These are phyloP conservation scores for Aspergillus udagawae DNA, from an alignment of 2,329 filamentous ascomycete species.

Conservation along the genomic window DNA sequence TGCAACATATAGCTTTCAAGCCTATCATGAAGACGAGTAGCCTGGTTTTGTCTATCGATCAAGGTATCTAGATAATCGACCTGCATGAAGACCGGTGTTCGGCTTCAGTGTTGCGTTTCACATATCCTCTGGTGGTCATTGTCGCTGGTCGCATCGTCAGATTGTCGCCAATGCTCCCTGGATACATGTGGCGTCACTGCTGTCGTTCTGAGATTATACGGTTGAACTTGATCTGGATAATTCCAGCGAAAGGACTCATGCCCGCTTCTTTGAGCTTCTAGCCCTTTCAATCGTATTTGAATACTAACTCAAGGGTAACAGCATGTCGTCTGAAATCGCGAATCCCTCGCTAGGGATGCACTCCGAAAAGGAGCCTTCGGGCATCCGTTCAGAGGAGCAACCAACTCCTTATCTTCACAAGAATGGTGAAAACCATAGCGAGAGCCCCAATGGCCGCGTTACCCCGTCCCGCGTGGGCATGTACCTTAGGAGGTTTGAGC, in stretches of 20 bases:
- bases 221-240: constrained; percentile 45
- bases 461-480: constrained; percentile 25
- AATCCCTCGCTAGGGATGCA: constrained; percentile 25
- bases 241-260: constrained; percentile 45
- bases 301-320: constrained; percentile 23
- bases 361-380: constrained; percentile 19
- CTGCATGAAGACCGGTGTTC: constrained; percentile 43
- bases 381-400: constrained; percentile 9
- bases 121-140: background rate
- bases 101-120: constrained; percentile 15
- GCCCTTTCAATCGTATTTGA: background rate
- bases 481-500: constrained; percentile 35
- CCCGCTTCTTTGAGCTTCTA: constrained; percentile 24
- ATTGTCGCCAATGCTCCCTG: background rate
- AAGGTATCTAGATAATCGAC: constrained; percentile 39
- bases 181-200: constrained; percentile 5
- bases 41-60: constrained; percentile 37
- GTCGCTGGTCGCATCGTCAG: background rate
- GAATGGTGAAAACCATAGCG: constrained; percentile 11
- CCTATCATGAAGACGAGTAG: constrained; percentile 36
- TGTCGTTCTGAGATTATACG: constrained; percentile 43
- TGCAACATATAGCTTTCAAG: constrained; percentile 19
- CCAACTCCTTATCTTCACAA: constrained; percentile 13
- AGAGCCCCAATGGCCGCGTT: constrained; percentile 8
- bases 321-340: constrained; percentile 30